Evolutionary conservation across 345 rosid species (phyloP), one percentile per base, ranked within the genome.

Genomic region (Aethionema arabicum): DNA sequence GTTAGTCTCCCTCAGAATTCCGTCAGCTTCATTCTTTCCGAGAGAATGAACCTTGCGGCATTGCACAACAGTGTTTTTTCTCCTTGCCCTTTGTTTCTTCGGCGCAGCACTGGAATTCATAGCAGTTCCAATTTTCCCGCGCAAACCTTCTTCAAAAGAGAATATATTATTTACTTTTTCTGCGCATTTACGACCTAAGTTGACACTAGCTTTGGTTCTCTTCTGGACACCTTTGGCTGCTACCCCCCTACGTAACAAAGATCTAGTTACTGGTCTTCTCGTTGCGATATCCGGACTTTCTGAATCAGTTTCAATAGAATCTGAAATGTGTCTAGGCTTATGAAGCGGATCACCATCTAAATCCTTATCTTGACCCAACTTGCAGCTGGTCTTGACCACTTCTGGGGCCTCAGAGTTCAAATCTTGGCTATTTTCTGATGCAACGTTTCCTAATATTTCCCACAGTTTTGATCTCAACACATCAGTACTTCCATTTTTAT

Each of bases 281-380:
- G 68, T 59, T 41, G 68, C 59, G 65, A 41, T 64, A 53, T 76
- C 78, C 50, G 86, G 87, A 74, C 70, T 78, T 68, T 83, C 92
- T 54, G 95, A 78, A 76, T 82, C 97, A 55, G 82, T 78, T 85
- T 90, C 99, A 52, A 84, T 83, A 29, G 87, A 73, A 70, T 90
- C 99, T 58, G 97, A 83, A 70, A 56, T 66, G 65, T 78, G 80
- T 59, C 73, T 73, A 47, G 69, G 82, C 66, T 73, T 80, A 68
- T 57, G 49, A 69, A 15, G 62, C 51, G 52, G 61, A 62, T 70
- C 82, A 54, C 32, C 54, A 13, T 65, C 60, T 61, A 65, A 56
- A 51, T 60, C 69, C 53, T 65, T 64, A 31, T 48, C 63, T 54
- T 72, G 58, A 54, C 65, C 72, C 53, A 71, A 65, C 71, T 69